A percentile compares a stretch with the other conserved stretches of the same genome.
Conservation (phyloP, 495 filamentous ascomycete species). For the Pyrenopolyporus hunteri region DNA sequence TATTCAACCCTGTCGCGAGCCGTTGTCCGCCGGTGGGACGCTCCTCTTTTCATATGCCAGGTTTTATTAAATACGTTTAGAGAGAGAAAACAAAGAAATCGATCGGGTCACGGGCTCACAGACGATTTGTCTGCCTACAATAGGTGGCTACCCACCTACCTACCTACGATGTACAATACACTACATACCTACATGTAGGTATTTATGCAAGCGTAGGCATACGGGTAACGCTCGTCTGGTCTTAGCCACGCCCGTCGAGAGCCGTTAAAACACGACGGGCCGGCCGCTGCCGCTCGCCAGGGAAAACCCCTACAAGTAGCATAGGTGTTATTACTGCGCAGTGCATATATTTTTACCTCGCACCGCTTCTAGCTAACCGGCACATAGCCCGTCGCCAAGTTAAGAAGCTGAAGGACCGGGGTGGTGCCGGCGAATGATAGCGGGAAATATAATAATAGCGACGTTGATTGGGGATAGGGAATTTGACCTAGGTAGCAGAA, state of each 20-base stretch:
- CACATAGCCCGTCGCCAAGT: slow-evolving; percentile 22
- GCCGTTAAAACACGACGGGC: slow-evolving; percentile 34
- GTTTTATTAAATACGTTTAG: slow-evolving; percentile 35
- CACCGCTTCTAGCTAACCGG: slow-evolving; percentile 20
- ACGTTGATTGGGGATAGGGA: slow-evolving; percentile 1
- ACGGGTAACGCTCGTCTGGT: slow-evolving; percentile 23
- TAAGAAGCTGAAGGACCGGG: slow-evolving; percentile 24
- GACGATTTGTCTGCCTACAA: slow-evolving; percentile 1
- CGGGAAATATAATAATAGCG: slow-evolving; percentile 4
- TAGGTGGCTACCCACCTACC: background rate
- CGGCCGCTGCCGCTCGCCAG: slow-evolving; percentile 38
- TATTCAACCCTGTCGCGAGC: slow-evolving; percentile 39
- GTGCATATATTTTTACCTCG: slow-evolving; percentile 7
- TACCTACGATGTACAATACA: background rate
- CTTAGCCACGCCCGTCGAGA: slow-evolving; percentile 35
- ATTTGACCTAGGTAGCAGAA: slow-evolving; percentile 5
- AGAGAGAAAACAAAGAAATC: slow-evolving; percentile 11
- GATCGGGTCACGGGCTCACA: slow-evolving; percentile 39
- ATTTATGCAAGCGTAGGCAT: background rate
- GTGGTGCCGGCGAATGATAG: slow-evolving; percentile 11
- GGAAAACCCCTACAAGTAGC: slow-evolving; percentile 32
- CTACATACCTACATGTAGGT: background rate
- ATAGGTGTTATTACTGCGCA: slow-evolving; percentile 15
- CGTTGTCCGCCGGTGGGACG: slow-evolving; percentile 36
- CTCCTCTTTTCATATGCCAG: slow-evolving; percentile 42